A percentile compares a stretch with the other conserved stretches of the same genome.
These are phyloP conservation scores for Plantago elongata DNA, from an alignment of 257 asterid species.

Conservation along the genomic window DNA sequence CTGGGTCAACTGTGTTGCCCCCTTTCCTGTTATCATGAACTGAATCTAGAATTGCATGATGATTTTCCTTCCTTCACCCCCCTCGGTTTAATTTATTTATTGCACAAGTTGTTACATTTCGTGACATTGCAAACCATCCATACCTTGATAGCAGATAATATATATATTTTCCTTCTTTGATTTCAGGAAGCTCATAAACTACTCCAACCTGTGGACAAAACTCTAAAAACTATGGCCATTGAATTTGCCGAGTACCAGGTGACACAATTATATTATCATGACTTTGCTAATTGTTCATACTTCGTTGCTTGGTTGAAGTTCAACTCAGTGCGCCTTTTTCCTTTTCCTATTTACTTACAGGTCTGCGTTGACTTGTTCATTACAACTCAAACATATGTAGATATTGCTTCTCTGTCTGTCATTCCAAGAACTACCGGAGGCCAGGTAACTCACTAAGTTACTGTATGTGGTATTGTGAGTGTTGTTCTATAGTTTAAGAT, in stretches of 20 bases:
- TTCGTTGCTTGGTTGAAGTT: conserved; percentile 3
- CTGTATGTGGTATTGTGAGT: conserved; percentile 14
- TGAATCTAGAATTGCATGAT: too few species aligned
- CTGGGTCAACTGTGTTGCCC: too few species aligned
- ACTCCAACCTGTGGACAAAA: conserved; percentile 91
- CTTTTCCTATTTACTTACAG: conserved; percentile 39
- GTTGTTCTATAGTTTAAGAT: too few species aligned
- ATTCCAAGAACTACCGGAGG: conserved; percentile 96
- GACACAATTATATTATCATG: conserved; percentile 14
- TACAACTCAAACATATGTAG: conserved; percentile 86
- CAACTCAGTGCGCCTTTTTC: conserved; percentile 12
- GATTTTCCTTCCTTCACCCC: too few species aligned
- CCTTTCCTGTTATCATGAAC: too few species aligned
- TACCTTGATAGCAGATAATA: conserved; percentile 11
- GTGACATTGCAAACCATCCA: neutral
- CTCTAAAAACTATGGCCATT: conserved; percentile 82
- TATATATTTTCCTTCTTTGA: conserved; percentile 22
- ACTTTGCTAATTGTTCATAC: conserved; percentile 8
- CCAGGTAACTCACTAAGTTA: conserved; percentile 52
- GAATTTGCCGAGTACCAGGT: conserved; percentile 99
- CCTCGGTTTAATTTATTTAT: neutral
- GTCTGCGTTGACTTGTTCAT: conserved; percentile 96
- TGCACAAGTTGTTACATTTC: too few species aligned
- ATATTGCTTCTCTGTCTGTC: conserved; percentile 90
- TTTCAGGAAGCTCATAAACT: conserved; percentile 93